Percentiles rank a stretch among this genome's conserved stretches.
These are phyloP conservation scores for Eleusine indica DNA, from an alignment of 176 grass and related monocot genomes.

Conservation along the genomic window DNA sequence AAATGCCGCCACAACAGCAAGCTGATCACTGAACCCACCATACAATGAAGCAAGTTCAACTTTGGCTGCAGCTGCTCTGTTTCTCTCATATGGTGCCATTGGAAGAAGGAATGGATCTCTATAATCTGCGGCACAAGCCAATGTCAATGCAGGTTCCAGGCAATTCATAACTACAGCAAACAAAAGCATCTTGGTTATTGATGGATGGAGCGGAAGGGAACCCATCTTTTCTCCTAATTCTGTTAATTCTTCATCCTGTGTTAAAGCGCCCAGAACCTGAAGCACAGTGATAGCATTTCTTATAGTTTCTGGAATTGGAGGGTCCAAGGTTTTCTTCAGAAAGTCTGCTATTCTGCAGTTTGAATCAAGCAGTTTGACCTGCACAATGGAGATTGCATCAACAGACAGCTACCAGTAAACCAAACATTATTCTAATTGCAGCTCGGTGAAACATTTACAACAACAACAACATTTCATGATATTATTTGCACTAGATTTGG, in stretches of 20 bases:
- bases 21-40: constrained; percentile 91
- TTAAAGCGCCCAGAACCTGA: constrained; percentile 90
- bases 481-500: constrained; percentile 16
- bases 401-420: constrained; percentile 27
- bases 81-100: constrained; percentile 66
- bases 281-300: constrained; percentile 78
- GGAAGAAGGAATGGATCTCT: constrained; percentile 84
- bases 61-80: constrained; percentile 61
- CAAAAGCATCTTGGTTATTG: constrained; percentile 94
- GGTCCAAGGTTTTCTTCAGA: constrained; percentile 87
- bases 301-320: constrained; percentile 78
- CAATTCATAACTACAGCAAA: constrained; percentile 97
- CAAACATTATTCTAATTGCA: constrained; percentile 10
- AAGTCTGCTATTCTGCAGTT: constrained; percentile 72
- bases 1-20: constrained; percentile 86
- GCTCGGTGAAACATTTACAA: not conserved
- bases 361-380: constrained; percentile 92
- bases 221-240: constrained; percentile 85
- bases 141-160: constrained; percentile 87
- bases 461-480: constrained; percentile 19
- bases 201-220: constrained; percentile 90
- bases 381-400: constrained; percentile 40
- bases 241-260: constrained; percentile 74
- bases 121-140: constrained; percentile 83
- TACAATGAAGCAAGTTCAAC: constrained; percentile 89